Conservation (phyloP, 768 basidiomycete species). For the Cubamyces sp. region DNA sequence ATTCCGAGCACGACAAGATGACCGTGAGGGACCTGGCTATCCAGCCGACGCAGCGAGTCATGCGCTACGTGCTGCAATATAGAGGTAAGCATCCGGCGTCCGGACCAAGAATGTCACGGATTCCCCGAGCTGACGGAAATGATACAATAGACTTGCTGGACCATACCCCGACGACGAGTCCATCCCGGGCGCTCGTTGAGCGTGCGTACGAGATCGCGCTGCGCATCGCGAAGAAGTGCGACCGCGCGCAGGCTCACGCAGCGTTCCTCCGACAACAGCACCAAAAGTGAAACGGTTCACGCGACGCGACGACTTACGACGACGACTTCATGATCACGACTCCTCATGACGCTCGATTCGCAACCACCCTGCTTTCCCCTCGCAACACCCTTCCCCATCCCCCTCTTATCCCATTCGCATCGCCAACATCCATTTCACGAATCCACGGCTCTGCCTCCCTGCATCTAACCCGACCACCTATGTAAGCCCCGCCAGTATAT, state of each 20-base stretch:
- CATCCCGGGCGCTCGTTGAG: conserved; percentile 56
- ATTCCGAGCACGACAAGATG: conserved; percentile 29
- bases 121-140: conserved; percentile 4
- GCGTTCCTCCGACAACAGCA: conserved; percentile 41
- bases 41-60: conserved; percentile 64
- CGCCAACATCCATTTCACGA: not conserved
- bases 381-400: not conserved
- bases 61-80: conserved; percentile 63
- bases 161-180: conserved; percentile 52
- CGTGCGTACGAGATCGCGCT: conserved; percentile 59
- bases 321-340: conserved; percentile 15
- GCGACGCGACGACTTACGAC: conserved; percentile 10
- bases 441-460: not conserved
- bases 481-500: not conserved
- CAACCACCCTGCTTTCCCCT: not conserved
- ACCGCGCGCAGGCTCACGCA: conserved; percentile 60
- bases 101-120: no score
- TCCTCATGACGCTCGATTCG: not conserved
- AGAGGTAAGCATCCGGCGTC: conserved; percentile 44
- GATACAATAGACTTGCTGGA: conserved; percentile 50
- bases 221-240: conserved; percentile 63
- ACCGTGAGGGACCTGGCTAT: conserved; percentile 63
- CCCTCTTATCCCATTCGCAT: not conserved
- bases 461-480: not conserved
- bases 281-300: conserved; percentile 18